Evolutionary conservation across 495 filamentous ascomycete genomes (phyloP).

Genomic region (Penicillium verhagenii): DNA sequence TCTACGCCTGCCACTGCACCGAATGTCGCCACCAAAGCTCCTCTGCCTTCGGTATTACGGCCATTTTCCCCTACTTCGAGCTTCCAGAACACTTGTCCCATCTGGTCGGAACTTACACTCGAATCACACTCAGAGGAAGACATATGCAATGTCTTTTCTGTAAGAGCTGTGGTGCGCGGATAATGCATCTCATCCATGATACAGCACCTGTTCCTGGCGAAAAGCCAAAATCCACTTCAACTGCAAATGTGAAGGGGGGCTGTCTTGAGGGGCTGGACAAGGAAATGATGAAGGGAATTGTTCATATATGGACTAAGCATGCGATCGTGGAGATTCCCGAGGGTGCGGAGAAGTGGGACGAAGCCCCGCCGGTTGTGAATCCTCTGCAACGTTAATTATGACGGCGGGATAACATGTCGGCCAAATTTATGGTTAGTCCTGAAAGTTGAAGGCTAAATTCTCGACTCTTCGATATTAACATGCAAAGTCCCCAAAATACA

Average conservation of each 20-base stretch:
- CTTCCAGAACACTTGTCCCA: conserved; percentile 39
- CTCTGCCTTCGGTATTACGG: conserved; percentile 65
- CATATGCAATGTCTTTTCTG: conserved; percentile 59
- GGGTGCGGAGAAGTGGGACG: conserved; percentile 43
- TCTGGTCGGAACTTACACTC: conserved; percentile 45
- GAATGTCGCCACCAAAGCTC: conserved; percentile 66
- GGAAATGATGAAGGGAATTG: conserved; percentile 50
- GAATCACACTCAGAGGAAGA: conserved; percentile 41
- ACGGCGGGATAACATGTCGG: no score
- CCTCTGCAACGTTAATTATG: neutral
- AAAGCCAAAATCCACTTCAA: conserved; percentile 18
- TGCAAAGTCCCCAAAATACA: no score
- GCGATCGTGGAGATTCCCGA: conserved; percentile 65
- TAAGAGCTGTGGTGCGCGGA: conserved; percentile 55
- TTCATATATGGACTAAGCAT: conserved; percentile 62
- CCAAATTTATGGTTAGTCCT: no score
- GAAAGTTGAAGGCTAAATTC: no score
- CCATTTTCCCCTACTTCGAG: conserved; percentile 62
- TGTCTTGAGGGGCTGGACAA: conserved; percentile 53
- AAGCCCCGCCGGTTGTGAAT: conserved; percentile 9
- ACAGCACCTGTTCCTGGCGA: conserved; percentile 32
- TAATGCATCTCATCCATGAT: conserved; percentile 54
- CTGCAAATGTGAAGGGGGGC: conserved; percentile 60
- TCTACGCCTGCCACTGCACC: conserved; percentile 69
- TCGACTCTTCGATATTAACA: no score